phyloP scores from a whole-genome alignment of 805 yeast species.

The Wilhelminamyces savonicus region DNA sequence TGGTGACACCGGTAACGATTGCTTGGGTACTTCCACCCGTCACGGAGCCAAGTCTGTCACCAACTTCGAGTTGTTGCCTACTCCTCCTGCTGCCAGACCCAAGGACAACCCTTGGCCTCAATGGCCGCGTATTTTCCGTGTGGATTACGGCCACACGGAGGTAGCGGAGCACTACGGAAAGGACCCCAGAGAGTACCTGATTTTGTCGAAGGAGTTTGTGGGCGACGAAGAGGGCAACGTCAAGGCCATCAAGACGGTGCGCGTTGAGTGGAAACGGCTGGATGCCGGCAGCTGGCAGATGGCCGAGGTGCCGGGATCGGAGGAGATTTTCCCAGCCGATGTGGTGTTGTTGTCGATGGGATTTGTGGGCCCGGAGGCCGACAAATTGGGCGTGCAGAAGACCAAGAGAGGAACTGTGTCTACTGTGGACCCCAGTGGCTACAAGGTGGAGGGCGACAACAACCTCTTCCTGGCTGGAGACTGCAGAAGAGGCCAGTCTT shows the following conservation, averaged over 20 bases:
- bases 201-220: conserved; percentile 89
- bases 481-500: conserved; percentile 97
- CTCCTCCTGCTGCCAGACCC: conserved; percentile 80
- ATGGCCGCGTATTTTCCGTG: conserved; percentile 97
- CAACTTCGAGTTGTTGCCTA: conserved; percentile 91
- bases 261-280: conserved; percentile 97
- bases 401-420: conserved; percentile 82
- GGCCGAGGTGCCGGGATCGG: conserved; percentile 95
- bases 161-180: conserved; percentile 91
- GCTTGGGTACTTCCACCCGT: conserved; percentile 94
- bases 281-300: conserved; percentile 98
- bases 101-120: conserved; percentile 99
- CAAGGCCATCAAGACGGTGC: conserved; percentile 88
- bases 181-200: conserved; percentile 96
- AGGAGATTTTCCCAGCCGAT: conserved; percentile 92
- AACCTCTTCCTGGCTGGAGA: conserved; percentile 95
- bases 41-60: conserved; percentile 94
- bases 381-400: conserved; percentile 59
- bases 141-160: conserved; percentile 96
- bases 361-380: conserved; percentile 91
- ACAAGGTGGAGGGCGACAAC: conserved; percentile 55
- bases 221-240: conserved; percentile 95
- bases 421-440: conserved; percentile 54
- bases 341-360: conserved; percentile 95
- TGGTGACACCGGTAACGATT: conserved; percentile 99